Conservation (phyloP, 192 early-diverging fungal genomes). For the Umbelopsis sp. region DNA sequence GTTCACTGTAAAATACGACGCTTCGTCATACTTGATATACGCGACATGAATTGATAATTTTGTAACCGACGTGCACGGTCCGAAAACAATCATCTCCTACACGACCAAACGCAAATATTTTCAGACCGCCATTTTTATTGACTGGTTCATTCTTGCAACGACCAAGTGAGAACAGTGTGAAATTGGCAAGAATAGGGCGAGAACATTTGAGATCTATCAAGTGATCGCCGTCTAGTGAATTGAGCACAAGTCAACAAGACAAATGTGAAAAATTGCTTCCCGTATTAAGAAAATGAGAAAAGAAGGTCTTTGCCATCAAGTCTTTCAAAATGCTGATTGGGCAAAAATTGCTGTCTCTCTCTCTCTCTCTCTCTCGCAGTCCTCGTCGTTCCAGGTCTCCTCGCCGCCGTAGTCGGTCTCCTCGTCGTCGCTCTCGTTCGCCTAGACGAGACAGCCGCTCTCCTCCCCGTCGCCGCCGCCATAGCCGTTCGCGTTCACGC, state of each 20-base stretch:
- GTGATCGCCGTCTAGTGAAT: constrained; percentile 16
- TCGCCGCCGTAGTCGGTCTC: constrained; percentile 24
- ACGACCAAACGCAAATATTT: background rate
- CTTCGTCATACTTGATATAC: too few relatives aligned
- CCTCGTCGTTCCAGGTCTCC: constrained; percentile 13
- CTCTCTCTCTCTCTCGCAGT: constrained; percentile 16
- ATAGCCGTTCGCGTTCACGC: constrained; percentile 22
- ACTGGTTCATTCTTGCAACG: constrained; percentile 23
- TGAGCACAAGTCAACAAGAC: constrained; percentile 18
- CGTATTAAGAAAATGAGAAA: background rate
- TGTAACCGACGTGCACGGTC: too few relatives aligned
- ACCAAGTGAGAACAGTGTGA: constrained; percentile 16
- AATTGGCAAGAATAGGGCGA: constrained; percentile 7
- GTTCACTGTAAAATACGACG: background rate
- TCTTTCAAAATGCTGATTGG: constrained; percentile 3
- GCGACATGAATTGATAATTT: too few relatives aligned
- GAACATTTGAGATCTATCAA: constrained; percentile 15
- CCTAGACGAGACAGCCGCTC: constrained; percentile 30
- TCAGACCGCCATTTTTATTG: constrained; percentile 18
- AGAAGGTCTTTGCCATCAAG: constrained; percentile 8
- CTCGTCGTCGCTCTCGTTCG: constrained; percentile 28
- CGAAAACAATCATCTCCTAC: background rate
- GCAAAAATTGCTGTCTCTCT: constrained; percentile 8
- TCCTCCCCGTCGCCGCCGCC: constrained; percentile 28
- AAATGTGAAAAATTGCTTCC: background rate